Conservation (phyloP, 768 basidiomycete species). For the Gymnopilus junonius region DNA sequence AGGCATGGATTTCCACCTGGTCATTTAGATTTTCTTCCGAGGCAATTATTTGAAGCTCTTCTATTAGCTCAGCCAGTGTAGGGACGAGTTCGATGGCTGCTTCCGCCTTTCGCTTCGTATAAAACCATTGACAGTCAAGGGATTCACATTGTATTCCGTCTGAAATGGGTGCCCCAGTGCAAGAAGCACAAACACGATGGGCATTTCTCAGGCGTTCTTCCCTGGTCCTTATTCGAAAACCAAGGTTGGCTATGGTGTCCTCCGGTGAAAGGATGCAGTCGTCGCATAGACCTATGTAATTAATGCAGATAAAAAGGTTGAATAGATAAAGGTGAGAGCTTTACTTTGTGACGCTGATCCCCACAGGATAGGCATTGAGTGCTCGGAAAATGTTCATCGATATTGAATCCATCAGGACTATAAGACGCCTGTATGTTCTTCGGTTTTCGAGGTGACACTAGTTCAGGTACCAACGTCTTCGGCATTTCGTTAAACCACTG, state of each 20-base stretch:
- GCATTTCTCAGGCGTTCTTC: slow-evolving; percentile 59
- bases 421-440: slow-evolving; percentile 21
- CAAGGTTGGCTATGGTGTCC: slow-evolving; percentile 59
- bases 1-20: slow-evolving; percentile 2
- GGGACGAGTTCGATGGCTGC: slow-evolving; percentile 39
- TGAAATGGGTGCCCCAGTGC: slow-evolving; percentile 54
- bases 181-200: slow-evolving; percentile 76
- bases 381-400: slow-evolving; percentile 78
- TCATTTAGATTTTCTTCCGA: slow-evolving; percentile 17
- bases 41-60: slow-evolving; percentile 34
- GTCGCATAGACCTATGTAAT: slow-evolving; percentile 65
- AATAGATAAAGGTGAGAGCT: not conserved
- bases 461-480: slow-evolving; percentile 43
- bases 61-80: slow-evolving; percentile 35
- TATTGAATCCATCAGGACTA: slow-evolving; percentile 48
- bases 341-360: slow-evolving; percentile 57
- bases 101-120: slow-evolving; percentile 66
- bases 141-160: slow-evolving; percentile 80
- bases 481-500: slow-evolving; percentile 92
- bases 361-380: slow-evolving; percentile 75
- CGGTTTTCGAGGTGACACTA: slow-evolving; percentile 33
- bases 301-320: not conserved
- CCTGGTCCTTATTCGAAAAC: slow-evolving; percentile 54
- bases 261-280: slow-evolving; percentile 56
- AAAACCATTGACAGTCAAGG: slow-evolving; percentile 87